Evolutionary conservation across 2,329 filamentous ascomycete genomes (phyloP).

Genomic region (Drechslerella dactyloides): DNA sequence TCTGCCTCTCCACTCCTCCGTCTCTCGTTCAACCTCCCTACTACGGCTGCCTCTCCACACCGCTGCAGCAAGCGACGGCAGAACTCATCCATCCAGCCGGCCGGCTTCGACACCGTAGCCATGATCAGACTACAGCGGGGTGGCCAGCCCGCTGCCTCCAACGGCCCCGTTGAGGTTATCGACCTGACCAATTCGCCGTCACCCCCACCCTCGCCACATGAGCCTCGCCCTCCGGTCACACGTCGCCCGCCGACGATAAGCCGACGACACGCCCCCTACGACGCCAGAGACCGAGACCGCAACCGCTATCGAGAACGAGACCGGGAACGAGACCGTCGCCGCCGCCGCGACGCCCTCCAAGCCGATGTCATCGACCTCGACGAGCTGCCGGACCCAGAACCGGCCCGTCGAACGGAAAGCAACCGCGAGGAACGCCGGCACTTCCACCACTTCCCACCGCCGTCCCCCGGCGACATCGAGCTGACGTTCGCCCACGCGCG

Average conservation of each 20-base stretch:
- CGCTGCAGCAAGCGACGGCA: too few species aligned
- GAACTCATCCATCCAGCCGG: conserved; percentile 6
- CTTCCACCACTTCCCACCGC: conserved; percentile 27
- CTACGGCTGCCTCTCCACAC: conserved; percentile 8
- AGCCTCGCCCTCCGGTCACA: conserved; percentile 7
- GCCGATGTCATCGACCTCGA: conserved; percentile 55
- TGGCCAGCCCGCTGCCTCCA: conserved; percentile 14
- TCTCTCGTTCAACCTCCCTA: conserved; percentile 10
- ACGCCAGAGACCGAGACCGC: conserved; percentile 17
- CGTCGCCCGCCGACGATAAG: conserved; percentile 4
- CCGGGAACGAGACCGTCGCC: conserved; percentile 36
- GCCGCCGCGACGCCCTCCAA: conserved; percentile 44
- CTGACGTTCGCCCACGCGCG: conserved; percentile 50
- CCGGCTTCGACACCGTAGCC: conserved; percentile 1
- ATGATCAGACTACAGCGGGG: conserved; percentile 30
- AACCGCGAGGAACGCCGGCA: conserved; percentile 32
- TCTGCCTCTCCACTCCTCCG: neutral
- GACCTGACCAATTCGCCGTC: conserved; percentile 36
- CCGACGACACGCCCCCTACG: conserved; percentile 25
- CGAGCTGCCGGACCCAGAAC: conserved; percentile 53
- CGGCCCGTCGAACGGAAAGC: conserved; percentile 18
- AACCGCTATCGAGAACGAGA: conserved; percentile 28
- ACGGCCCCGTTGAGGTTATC: conserved; percentile 19
- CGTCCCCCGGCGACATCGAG: conserved; percentile 41
- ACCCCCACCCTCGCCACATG: conserved; percentile 33